phyloP scores from a whole-genome alignment of 2,329 filamentous ascomycete genomes.

The Beauveria asiatica region DNA sequence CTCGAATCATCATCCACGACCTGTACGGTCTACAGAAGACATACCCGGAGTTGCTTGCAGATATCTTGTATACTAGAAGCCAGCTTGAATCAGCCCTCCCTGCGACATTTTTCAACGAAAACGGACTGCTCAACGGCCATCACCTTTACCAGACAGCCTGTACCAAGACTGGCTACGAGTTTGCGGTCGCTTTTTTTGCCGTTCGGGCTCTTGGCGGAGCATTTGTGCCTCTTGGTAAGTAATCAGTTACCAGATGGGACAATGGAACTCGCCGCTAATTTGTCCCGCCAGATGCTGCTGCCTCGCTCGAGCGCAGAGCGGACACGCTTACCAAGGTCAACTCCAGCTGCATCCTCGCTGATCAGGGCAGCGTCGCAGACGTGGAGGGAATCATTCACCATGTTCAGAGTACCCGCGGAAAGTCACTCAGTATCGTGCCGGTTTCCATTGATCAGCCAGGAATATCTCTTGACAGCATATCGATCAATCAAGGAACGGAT shows the following conservation, averaged over 20 bases:
- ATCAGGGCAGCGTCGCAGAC: background rate
- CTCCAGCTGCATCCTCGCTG: conserved; percentile 10
- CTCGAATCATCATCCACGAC: conserved; percentile 13
- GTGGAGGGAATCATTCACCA: background rate
- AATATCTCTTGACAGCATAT: background rate
- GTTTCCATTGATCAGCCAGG: background rate
- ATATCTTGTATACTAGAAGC: conserved; percentile 15
- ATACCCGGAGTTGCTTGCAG: conserved; percentile 15
- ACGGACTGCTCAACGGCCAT: conserved; percentile 7
- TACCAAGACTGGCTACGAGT: conserved; percentile 17
- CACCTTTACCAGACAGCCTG: conserved; percentile 13
- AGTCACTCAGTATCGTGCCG: background rate
- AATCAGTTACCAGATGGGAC: background rate
- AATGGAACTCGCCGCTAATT: background rate
- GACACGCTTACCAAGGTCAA: conserved; percentile 12
- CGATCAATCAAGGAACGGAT: conserved; percentile 8
- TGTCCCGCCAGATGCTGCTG: background rate
- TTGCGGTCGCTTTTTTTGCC: conserved; percentile 18
- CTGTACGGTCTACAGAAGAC: conserved; percentile 16
- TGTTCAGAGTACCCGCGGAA: background rate
- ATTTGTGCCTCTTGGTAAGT: conserved; percentile 14
- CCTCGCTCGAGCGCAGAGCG: conserved; percentile 11
- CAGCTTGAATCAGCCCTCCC: conserved; percentile 9
- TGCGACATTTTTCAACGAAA: background rate
- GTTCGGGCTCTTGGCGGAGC: conserved; percentile 15